Percentiles rank a stretch among this genome's conserved stretches.
These are phyloP conservation scores for Pythium guiyangense DNA, from an alignment of 352 stramenopile genomes.

Conservation along the genomic window DNA sequence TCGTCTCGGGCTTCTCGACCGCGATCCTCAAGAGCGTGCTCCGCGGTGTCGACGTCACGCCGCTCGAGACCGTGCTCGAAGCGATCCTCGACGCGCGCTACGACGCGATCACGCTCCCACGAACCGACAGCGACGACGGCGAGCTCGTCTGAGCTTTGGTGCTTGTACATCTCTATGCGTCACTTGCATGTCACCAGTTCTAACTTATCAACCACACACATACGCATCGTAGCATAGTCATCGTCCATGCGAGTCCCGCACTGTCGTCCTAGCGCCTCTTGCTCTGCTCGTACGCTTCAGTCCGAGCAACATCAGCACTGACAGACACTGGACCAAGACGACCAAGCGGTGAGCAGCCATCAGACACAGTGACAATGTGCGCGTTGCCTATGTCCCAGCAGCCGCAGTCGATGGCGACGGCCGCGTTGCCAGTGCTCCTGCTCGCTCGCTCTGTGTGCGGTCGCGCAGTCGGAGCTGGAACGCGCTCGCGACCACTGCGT, in stretches of 20 bases:
- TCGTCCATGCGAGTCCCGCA: no score
- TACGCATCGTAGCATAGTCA: neutral
- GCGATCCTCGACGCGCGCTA: conserved; percentile 30
- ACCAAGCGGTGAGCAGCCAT: no score
- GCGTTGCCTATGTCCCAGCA: no score
- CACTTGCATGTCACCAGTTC: neutral
- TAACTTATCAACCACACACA: neutral
- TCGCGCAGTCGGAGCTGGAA: no score
- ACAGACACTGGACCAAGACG: no score
- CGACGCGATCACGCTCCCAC: conserved; percentile 35
- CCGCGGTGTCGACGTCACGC: conserved; percentile 9
- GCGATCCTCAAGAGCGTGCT: conserved; percentile 35
- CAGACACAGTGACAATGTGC: no score
- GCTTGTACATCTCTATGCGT: neutral
- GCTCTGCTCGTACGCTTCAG: no score
- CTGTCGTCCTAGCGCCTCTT: no score
- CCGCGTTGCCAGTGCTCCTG: neutral
- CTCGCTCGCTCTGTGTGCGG: neutral
- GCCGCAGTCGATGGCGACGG: neutral
- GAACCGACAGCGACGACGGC: no score
- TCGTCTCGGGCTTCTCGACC: conserved; percentile 50
- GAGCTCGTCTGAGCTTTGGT: no score
- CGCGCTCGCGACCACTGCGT: no score
- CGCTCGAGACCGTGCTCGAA: conserved; percentile 15
- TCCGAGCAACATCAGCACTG: no score